Evolutionary conservation across 495 filamentous ascomycete genomes (phyloP).

Genomic region (Aspergillus carlsbadensis): DNA sequence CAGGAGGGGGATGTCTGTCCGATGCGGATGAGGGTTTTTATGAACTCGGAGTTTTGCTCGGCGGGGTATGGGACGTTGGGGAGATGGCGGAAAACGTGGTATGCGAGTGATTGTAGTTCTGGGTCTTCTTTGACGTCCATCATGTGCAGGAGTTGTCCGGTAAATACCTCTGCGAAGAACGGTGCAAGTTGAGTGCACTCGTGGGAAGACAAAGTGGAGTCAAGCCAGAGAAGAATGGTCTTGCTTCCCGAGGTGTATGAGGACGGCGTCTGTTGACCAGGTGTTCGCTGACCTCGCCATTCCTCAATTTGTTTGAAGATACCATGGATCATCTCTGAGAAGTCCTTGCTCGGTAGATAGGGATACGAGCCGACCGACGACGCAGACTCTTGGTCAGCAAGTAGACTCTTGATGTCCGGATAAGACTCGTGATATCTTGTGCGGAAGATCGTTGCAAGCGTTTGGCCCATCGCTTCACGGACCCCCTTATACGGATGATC

Average conservation of each 20-base stretch:
- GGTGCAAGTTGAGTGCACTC: conserved; percentile 89
- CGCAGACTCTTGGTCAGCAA: conserved; percentile 72
- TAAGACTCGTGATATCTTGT: conserved; percentile 94
- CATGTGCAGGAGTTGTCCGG: conserved; percentile 94
- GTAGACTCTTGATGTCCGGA: conserved; percentile 66
- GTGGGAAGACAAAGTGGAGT: conserved; percentile 82
- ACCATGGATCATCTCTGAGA: conserved; percentile 65
- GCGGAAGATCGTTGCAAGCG: conserved; percentile 81
- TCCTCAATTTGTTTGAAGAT: conserved; percentile 80
- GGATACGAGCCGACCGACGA: conserved; percentile 86
- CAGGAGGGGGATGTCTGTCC: conserved; percentile 84
- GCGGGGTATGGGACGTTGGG: conserved; percentile 92
- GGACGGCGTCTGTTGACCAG: conserved; percentile 89
- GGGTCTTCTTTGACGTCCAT: conserved; percentile 99
- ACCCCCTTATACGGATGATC: conserved; percentile 98
- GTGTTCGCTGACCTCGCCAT: conserved; percentile 80
- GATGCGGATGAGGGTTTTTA: conserved; percentile 82
- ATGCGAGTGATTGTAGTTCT: conserved; percentile 90
- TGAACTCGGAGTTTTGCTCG: conserved; percentile 80
- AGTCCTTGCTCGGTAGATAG: conserved; percentile 75
- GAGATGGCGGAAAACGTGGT: conserved; percentile 95
- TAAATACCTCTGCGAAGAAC: conserved; percentile 88
- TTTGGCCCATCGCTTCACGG: conserved; percentile 88
- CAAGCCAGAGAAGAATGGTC: conserved; percentile 93
- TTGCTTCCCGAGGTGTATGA: conserved; percentile 96